Evolutionary conservation across 495 filamentous ascomycete genomes (phyloP), one percentile per base, ranked within the genome.

Genomic region (Chaetomium tenue): DNA sequence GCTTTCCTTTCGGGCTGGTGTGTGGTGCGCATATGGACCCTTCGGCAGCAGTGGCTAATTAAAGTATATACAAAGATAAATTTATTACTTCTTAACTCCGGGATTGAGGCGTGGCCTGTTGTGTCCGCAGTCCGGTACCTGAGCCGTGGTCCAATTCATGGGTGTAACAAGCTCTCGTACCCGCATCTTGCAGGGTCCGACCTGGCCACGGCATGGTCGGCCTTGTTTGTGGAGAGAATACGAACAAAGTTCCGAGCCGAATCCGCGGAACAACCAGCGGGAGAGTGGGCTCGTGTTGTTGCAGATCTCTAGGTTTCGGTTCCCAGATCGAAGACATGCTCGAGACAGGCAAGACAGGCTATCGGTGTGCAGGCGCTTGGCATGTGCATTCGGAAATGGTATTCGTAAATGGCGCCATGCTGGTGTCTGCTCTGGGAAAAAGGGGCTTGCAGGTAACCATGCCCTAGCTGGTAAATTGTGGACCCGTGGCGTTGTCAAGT

Each of bases 381-480:
- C 33, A 3, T 37, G 33, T 37, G 33, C 33, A 8, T 37, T 12
- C 5, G 5, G 33, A 37, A 37, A 37, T 44, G 15, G n/a, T n/a
- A n/a, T n/a, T n/a, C n/a, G n/a, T n/a, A n/a, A n/a, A n/a, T 5
- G 40, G 13, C 18, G 40, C 2, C 5, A 44, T 44, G 40, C 16
- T 44, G 40, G 40, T 16, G 53, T 3, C 28, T 18, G 28, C 30
- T 37, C 26, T 33, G 20, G 8, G 37, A 60, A 60, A 60, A 61
- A 61, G 18, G 51, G 60, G 50, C 50, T 47, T 46, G 56, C 40
- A 59, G 56, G 48, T 39, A 55, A 22, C 56, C 23, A 30, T 46
- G 56, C 63, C 56, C 63, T 65, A 55, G 63, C 47, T 58, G 57
- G 28, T 12, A 50, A 44, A 25, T 40, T 52, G 46, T 60, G 46